Conservation (phyloP, 805 yeast species). For the Starmera amethionina region DNA sequence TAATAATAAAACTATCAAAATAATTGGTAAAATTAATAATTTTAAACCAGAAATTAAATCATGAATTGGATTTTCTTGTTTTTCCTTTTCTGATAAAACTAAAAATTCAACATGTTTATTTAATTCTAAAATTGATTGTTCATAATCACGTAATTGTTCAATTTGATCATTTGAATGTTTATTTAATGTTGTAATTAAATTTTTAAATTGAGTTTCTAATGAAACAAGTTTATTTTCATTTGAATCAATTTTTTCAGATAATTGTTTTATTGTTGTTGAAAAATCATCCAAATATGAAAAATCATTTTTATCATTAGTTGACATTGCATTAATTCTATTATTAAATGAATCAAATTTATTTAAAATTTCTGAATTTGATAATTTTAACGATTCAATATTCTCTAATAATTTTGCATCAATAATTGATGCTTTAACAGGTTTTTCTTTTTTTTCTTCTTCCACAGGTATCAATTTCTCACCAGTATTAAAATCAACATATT, state of each 20-base stretch:
- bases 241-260: not conserved
- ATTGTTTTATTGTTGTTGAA: constrained; percentile 6
- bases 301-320: constrained; percentile 6
- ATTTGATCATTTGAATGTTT: constrained; percentile 13
- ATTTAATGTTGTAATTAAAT: constrained; percentile 1
- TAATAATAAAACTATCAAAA: constrained; percentile 22
- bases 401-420: constrained; percentile 15
- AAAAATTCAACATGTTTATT: constrained; percentile 10
- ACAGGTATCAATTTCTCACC: constrained; percentile 18
- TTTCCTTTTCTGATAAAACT: constrained; percentile 15
- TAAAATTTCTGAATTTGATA: constrained; percentile 10
- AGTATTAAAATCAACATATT: constrained; percentile 26
- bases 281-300: constrained; percentile 13
- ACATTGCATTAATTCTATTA: constrained; percentile 5
- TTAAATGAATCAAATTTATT: constrained; percentile 8
- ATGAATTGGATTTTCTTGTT: constrained; percentile 12
- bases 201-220: constrained; percentile 3
- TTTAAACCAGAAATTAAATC: constrained; percentile 17
- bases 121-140: constrained; percentile 12
- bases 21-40: constrained; percentile 16
- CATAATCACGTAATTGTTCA: constrained; percentile 16
- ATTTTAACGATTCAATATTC: constrained; percentile 7
- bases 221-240: constrained; percentile 1
- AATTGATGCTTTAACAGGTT: constrained; percentile 11
- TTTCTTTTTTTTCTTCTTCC: constrained; percentile 14